phyloP scores from a whole-genome alignment of 2,329 filamentous ascomycete genomes.

The Capronia americana region DNA sequence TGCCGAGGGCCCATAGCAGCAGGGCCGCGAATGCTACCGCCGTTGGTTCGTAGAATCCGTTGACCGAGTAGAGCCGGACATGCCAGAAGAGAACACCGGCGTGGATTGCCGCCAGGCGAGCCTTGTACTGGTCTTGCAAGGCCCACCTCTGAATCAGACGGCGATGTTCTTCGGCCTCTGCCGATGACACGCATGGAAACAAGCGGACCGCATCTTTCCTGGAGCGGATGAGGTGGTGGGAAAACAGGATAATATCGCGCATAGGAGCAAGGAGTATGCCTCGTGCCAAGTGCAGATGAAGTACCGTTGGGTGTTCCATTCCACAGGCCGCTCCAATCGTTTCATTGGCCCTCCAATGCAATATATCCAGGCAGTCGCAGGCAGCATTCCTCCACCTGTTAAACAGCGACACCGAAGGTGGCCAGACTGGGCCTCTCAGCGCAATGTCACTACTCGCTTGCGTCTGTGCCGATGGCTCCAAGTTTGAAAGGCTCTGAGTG shows the following conservation, averaged over 20 bases:
- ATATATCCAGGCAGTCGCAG: constrained; percentile 57
- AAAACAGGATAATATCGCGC: constrained; percentile 53
- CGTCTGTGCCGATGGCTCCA: too few species aligned
- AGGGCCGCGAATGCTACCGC: constrained; percentile 55
- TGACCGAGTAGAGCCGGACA: constrained; percentile 55
- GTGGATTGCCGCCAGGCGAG: constrained; percentile 61
- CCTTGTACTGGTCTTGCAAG: constrained; percentile 60
- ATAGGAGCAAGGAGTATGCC: constrained; percentile 59
- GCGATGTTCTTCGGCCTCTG: constrained; percentile 41
- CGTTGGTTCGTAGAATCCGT: constrained; percentile 56
- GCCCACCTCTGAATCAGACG: constrained; percentile 57
- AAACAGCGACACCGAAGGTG: constrained; percentile 49
- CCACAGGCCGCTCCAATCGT: constrained; percentile 56
- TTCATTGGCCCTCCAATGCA: constrained; percentile 65
- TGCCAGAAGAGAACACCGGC: constrained; percentile 61
- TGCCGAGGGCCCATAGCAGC: constrained; percentile 56
- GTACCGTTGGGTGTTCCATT: constrained; percentile 60
- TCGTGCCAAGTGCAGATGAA: constrained; percentile 62
- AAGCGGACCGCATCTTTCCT: constrained; percentile 38
- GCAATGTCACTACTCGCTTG: too few species aligned
- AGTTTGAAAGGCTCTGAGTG: too few species aligned
- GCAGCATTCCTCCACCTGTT: constrained; percentile 53
- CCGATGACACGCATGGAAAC: constrained; percentile 40
- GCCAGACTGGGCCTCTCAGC: too few species aligned
- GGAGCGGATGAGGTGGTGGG: constrained; percentile 43